A percentile compares a stretch with the other conserved stretches of the same genome.
phyloP scores from a whole-genome alignment of 1,139 yeast species.

The Yamadazyma taylorii region DNA sequence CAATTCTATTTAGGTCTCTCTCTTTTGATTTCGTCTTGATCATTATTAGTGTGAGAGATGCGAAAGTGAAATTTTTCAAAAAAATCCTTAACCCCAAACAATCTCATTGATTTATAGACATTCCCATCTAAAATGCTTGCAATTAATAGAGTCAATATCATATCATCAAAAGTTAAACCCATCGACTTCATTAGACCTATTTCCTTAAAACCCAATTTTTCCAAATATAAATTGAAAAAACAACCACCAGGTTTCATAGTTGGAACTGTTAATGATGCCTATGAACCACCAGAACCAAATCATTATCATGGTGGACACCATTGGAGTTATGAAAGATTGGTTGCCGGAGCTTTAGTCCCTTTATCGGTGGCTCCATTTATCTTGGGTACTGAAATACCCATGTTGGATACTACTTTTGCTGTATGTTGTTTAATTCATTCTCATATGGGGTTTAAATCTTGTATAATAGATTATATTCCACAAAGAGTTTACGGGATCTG shows the following conservation, averaged over 20 bases:
- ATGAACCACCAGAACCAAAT: slow-evolving; percentile 54
- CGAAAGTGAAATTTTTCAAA: slow-evolving; percentile 2
- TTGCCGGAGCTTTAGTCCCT: slow-evolving; percentile 63
- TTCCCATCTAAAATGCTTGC: too few relatives aligned
- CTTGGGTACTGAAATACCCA: slow-evolving; percentile 50
- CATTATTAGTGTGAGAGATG: too few relatives aligned
- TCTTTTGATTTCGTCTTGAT: too few relatives aligned
- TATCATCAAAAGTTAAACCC: neutral
- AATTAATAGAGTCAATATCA: neutral
- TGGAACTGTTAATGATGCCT: slow-evolving; percentile 78
- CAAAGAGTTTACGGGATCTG: slow-evolving; percentile 67
- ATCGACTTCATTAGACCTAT: slow-evolving; percentile 16
- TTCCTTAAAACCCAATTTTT: slow-evolving; percentile 47
- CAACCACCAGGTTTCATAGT: slow-evolving; percentile 78
- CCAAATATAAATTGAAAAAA: slow-evolving; percentile 53
- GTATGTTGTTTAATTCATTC: slow-evolving; percentile 60
- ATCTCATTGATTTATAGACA: too few relatives aligned
- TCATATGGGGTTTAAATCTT: slow-evolving; percentile 71
- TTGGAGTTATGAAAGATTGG: slow-evolving; percentile 68
- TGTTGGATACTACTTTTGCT: slow-evolving; percentile 58
- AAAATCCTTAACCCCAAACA: too few relatives aligned
- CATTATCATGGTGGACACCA: slow-evolving; percentile 66
- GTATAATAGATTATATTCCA: slow-evolving; percentile 80
- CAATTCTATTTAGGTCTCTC: neutral
- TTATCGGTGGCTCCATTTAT: slow-evolving; percentile 62